Evolutionary conservation across 2,329 filamentous ascomycete genomes (phyloP).

Genomic region (Rachicladosporium sp.): DNA sequence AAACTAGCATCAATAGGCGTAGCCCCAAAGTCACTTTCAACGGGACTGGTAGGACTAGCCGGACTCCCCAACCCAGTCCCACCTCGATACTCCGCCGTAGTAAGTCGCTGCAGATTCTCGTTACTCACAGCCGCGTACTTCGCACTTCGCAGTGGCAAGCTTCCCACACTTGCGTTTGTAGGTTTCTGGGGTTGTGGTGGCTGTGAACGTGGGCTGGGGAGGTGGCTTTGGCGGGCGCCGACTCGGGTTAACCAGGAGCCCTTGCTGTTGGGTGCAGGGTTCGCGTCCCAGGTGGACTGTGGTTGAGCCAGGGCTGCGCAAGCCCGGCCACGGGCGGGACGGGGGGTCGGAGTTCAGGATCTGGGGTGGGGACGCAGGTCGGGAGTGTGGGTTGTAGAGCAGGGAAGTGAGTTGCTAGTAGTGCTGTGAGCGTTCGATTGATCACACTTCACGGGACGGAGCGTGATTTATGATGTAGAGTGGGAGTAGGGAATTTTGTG

Average conservation of each 20-base stretch:
- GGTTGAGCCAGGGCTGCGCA: slow-evolving; percentile 6
- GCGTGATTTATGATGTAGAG: too few species aligned
- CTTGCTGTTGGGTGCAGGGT: slow-evolving; percentile 6
- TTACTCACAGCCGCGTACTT: slow-evolving; percentile 6
- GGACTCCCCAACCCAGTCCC: slow-evolving; percentile 1
- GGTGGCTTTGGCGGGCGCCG: slow-evolving; percentile 18
- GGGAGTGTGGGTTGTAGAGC: too few species aligned
- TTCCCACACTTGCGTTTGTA: slow-evolving; percentile 4
- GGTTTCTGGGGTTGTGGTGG: background rate
- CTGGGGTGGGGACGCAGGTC: too few species aligned
- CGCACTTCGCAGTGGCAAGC: background rate
- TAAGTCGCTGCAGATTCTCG: slow-evolving; percentile 8
- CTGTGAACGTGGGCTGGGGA: slow-evolving; percentile 6
- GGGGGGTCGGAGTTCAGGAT: too few species aligned
- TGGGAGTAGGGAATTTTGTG: too few species aligned
- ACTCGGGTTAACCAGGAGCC: slow-evolving; percentile 18
- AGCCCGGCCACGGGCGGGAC: too few species aligned
- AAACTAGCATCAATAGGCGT: slow-evolving; percentile 23
- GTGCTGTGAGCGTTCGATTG: too few species aligned
- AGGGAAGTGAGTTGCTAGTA: too few species aligned
- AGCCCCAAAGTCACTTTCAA: slow-evolving; percentile 18
- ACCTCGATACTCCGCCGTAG: slow-evolving; percentile 4
- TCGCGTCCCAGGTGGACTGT: slow-evolving; percentile 9
- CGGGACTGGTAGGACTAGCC: slow-evolving; percentile 11
- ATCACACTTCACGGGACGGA: too few species aligned